Percentiles rank a stretch among this genome's conserved stretches.
Evolutionary conservation across 2,329 filamentous ascomycete genomes (phyloP).

Genomic region (Onygenales sp.): DNA sequence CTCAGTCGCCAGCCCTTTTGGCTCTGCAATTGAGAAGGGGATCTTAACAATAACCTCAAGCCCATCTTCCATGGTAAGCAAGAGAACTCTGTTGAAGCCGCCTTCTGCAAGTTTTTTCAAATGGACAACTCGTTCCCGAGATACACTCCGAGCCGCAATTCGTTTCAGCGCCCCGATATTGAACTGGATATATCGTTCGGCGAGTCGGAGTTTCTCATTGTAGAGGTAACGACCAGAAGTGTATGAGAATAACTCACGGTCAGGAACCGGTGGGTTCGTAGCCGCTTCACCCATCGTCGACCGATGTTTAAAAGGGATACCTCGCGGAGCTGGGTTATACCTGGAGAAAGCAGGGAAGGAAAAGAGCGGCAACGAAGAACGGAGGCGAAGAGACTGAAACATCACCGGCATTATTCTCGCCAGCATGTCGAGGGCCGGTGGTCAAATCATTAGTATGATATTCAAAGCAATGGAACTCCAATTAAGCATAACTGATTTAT

Average conservation of each 20-base stretch:
- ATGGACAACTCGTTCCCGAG: conserved; percentile 5
- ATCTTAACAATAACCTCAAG: conserved; percentile 17
- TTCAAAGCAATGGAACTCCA: neutral
- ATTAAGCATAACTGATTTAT: no score
- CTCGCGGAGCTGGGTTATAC: neutral
- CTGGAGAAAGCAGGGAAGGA: neutral
- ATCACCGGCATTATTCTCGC: no score
- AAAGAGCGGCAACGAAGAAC: neutral
- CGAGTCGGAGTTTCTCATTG: conserved; percentile 7
- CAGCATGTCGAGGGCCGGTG: neutral
- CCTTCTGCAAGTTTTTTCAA: conserved; percentile 17
- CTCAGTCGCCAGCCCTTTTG: conserved; percentile 15
- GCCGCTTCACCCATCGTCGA: no score
- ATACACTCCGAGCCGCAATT: neutral
- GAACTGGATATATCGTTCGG: conserved; percentile 7
- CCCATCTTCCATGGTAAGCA: conserved; percentile 14
- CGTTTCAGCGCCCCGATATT: conserved; percentile 6
- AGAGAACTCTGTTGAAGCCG: conserved; percentile 16
- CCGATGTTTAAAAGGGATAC: no score
- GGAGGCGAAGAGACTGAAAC: no score
- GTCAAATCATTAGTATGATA: neutral
- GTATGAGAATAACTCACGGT: conserved; percentile 6
- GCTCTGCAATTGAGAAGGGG: conserved; percentile 14
- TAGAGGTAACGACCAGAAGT: conserved; percentile 11
- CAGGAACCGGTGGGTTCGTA: no score